Evolutionary conservation across 495 filamentous ascomycete species (phyloP).

Genomic region (Hypoxylon crocopeplum): DNA sequence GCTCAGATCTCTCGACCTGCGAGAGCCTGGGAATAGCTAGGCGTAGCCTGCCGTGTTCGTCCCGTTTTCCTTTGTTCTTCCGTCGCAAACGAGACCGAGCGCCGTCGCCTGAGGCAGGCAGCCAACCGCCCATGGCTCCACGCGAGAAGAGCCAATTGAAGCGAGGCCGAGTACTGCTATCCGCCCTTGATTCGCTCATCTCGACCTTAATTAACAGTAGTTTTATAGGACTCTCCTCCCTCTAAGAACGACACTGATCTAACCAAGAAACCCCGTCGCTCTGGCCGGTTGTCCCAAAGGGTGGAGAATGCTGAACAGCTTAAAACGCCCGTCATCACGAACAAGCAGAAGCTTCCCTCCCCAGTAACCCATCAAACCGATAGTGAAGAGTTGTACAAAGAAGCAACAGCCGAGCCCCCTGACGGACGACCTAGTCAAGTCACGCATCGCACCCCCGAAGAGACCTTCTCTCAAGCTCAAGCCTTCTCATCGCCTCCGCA

Average conservation of each 20-base stretch:
- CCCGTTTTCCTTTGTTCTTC: neutral
- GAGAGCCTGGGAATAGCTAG: neutral
- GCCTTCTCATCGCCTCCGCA: conserved; percentile 61
- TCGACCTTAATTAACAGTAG: conserved; percentile 36
- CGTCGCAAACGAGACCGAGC: conserved; percentile 1
- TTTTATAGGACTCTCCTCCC: conserved; percentile 53
- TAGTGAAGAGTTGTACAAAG: conserved; percentile 69
- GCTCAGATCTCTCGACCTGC: too few species aligned
- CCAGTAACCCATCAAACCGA: conserved; percentile 75
- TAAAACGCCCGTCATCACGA: conserved; percentile 66
- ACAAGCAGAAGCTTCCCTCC: conserved; percentile 77
- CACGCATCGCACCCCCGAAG: conserved; percentile 55
- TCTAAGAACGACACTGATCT: conserved; percentile 52
- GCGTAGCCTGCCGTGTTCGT: neutral
- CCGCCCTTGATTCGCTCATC: conserved; percentile 22
- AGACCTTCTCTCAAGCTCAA: conserved; percentile 54
- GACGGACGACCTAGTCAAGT: conserved; percentile 65
- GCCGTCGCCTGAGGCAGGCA: conserved; percentile 19
- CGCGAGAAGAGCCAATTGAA: conserved; percentile 65
- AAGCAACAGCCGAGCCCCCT: conserved; percentile 75
- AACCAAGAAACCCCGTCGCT: conserved; percentile 72
- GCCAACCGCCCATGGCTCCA: conserved; percentile 55
- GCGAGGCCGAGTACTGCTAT: conserved; percentile 52
- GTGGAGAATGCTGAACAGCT: conserved; percentile 50
- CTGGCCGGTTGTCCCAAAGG: conserved; percentile 61